A percentile compares a stretch with the other conserved stretches of the same genome.
Evolutionary conservation across 192 early-diverging fungal species (phyloP).

Genomic region (Piromyces sp.): DNA sequence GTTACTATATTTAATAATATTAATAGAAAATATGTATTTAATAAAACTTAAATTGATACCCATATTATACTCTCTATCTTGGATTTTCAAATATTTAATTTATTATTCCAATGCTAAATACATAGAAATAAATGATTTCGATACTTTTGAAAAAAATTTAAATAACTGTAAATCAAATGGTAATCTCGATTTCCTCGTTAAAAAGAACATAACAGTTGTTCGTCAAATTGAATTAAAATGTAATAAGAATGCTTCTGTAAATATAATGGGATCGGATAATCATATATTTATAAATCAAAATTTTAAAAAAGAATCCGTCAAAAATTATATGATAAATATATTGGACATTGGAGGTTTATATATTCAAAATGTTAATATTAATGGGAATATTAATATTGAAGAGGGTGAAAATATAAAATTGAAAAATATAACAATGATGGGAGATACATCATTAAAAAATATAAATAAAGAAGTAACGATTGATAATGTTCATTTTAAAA

Average conservation of each 20-base stretch:
- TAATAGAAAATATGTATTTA: background rate
- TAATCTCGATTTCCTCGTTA: background rate
- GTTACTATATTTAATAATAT: too few relatives aligned
- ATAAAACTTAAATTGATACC: background rate
- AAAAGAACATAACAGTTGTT: background rate
- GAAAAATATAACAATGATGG: too few relatives aligned
- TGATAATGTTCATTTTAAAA: background rate
- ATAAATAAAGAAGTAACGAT: background rate
- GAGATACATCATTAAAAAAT: background rate
- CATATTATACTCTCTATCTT: too few relatives aligned
- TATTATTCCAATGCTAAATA: too few relatives aligned
- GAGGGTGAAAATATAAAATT: too few relatives aligned
- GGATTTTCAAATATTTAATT: too few relatives aligned
- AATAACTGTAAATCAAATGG: background rate
- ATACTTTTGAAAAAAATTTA: background rate
- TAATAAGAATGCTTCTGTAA: background rate
- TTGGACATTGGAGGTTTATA: background rate
- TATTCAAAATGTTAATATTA: background rate
- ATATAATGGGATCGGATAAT: background rate
- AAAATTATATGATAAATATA: background rate
- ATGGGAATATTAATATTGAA: background rate
- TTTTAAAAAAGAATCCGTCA: background rate
- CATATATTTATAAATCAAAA: background rate
- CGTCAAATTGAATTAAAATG: background rate
- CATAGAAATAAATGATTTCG: background rate